Evolutionary conservation across 164 flowering plant genomes (phyloP).

Genomic region (Chimonanthus praecox): DNA sequence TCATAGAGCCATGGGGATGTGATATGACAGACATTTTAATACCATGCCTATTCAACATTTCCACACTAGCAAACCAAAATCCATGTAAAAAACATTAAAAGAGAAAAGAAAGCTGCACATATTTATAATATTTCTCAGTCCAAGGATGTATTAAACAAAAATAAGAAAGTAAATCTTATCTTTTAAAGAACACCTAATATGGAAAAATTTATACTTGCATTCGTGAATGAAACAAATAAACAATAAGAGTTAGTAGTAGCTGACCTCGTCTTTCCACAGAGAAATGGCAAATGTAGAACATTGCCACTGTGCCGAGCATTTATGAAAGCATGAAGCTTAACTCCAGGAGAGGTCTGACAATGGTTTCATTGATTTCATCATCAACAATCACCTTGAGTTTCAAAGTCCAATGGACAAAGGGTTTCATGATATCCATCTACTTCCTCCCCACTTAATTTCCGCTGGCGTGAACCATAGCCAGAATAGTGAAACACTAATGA

Average conservation of each 20-base stretch:
- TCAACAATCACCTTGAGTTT: slow-evolving; percentile 93
- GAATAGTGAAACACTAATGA: slow-evolving; percentile 86
- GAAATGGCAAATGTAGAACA: slow-evolving; percentile 70
- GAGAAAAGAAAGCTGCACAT: not conserved
- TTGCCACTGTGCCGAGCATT: slow-evolving; percentile 95
- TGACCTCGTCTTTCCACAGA: slow-evolving; percentile 77
- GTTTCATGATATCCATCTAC: slow-evolving; percentile 92
- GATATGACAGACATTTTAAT: too few relatives aligned
- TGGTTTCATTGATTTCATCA: slow-evolving; percentile 74
- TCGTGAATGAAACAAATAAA: not conserved
- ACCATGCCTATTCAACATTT: not conserved
- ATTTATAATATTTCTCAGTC: not conserved
- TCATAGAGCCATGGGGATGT: too few relatives aligned
- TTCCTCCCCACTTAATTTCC: slow-evolving; percentile 78
- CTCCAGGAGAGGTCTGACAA: slow-evolving; percentile 75
- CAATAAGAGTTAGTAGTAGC: slow-evolving; percentile 1
- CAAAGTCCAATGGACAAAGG: slow-evolving; percentile 77
- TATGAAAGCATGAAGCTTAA: slow-evolving; percentile 77
- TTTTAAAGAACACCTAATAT: not conserved
- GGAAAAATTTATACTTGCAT: not conserved
- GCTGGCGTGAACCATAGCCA: slow-evolving; percentile 82
- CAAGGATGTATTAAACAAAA: not conserved
- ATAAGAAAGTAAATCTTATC: not conserved
- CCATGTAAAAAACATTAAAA: not conserved
- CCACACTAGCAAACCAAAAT: not conserved